Conservation (phyloP, 768 basidiomycete genomes). For the Suillus spraguei region DNA sequence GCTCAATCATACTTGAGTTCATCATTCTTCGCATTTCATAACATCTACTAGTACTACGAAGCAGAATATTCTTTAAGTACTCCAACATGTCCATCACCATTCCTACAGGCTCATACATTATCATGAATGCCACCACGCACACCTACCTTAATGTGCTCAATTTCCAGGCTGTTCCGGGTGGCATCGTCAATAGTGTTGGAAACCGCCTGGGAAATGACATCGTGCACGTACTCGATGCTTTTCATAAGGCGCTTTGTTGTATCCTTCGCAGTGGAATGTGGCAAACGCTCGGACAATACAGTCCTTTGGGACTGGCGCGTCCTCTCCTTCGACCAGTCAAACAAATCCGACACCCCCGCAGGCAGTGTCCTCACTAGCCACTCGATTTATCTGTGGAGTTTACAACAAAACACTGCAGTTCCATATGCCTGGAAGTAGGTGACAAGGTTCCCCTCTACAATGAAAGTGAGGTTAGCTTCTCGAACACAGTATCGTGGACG, state of each 20-base stretch:
- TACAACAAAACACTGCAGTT: neutral
- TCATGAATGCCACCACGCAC: constrained; percentile 14
- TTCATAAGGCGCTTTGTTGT: neutral
- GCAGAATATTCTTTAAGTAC: too few species aligned
- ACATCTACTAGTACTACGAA: too few species aligned
- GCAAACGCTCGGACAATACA: constrained; percentile 11
- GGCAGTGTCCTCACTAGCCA: constrained; percentile 4
- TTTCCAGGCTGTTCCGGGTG: constrained; percentile 3
- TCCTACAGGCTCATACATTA: constrained; percentile 14
- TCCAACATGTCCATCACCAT: neutral
- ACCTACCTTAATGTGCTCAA: constrained; percentile 15
- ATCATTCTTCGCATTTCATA: too few species aligned
- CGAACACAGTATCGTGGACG: constrained; percentile 11
- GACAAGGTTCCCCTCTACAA: neutral
- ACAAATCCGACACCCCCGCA: neutral
- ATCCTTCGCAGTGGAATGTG: constrained; percentile 13
- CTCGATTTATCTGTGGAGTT: constrained; percentile 10
- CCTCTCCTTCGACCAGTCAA: neutral
- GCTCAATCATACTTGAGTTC: too few species aligned
- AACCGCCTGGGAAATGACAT: constrained; percentile 15
- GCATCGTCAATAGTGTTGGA: constrained; percentile 15
- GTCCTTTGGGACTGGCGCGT: constrained; percentile 14
- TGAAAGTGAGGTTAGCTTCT: neutral
- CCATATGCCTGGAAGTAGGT: constrained; percentile 15
- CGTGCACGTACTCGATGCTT: neutral